phyloP scores from a whole-genome alignment of 2,329 filamentous ascomycete genomes.

The Alternaria ethzedia region DNA sequence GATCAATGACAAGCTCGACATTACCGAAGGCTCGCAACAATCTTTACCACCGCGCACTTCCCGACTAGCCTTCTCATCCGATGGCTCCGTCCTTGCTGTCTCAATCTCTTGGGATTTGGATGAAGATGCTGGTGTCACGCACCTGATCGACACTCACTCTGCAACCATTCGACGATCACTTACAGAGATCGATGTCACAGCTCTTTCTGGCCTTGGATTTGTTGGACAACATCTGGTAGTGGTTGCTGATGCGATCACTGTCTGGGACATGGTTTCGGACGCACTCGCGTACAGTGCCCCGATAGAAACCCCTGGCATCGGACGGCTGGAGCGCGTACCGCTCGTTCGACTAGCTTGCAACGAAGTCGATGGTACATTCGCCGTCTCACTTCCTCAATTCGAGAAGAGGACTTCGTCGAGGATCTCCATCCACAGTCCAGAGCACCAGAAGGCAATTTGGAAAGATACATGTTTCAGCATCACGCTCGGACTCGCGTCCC shows the following conservation, averaged over 20 bases:
- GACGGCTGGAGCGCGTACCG: constrained; percentile 49
- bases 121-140: constrained; percentile 66
- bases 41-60: constrained; percentile 59
- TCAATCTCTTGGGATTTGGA: constrained; percentile 42
- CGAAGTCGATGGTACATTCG: constrained; percentile 56
- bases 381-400: constrained; percentile 44
- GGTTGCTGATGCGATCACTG: constrained; percentile 73
- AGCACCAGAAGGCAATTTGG: constrained; percentile 65
- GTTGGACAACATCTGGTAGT: constrained; percentile 76
- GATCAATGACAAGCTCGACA: constrained; percentile 48
- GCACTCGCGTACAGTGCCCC: constrained; percentile 71
- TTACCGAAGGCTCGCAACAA: constrained; percentile 30
- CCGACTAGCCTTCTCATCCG: constrained; percentile 72
- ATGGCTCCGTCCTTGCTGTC: constrained; percentile 46
- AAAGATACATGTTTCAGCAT: constrained; percentile 61
- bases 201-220: constrained; percentile 72
- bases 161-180: constrained; percentile 72
- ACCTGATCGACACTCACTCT: constrained; percentile 76
- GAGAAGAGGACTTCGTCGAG: constrained; percentile 51
- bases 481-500: constrained; percentile 71
- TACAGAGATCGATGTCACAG: constrained; percentile 69
- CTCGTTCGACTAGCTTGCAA: constrained; percentile 73
- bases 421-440: constrained; percentile 71
- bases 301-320: constrained; percentile 51
- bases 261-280: constrained; percentile 86